phyloP scores from a whole-genome alignment of 2,329 filamentous ascomycete genomes.

The Alternaria sp. region DNA sequence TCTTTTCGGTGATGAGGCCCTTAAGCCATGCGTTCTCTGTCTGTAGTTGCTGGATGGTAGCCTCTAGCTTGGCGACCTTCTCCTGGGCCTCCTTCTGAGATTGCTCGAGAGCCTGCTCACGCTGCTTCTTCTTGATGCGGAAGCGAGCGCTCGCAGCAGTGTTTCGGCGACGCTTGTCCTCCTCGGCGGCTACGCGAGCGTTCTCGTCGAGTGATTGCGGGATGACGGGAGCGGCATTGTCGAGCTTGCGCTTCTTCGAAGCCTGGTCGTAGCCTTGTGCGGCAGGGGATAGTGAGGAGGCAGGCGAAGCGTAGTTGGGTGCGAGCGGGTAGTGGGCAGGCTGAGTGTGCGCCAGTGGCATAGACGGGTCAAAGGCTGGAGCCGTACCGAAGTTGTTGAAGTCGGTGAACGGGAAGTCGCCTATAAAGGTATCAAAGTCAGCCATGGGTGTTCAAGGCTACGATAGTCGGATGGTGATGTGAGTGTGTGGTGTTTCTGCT shows the following conservation, averaged over 20 bases:
- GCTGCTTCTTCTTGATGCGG: slow-evolving; percentile 63
- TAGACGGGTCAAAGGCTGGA: slow-evolving; percentile 40
- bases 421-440: slow-evolving; percentile 47
- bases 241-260: slow-evolving; percentile 57
- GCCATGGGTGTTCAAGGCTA: slow-evolving; percentile 31
- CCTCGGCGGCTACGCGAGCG: slow-evolving; percentile 56
- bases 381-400: slow-evolving; percentile 50
- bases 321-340: slow-evolving; percentile 33
- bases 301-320: slow-evolving; percentile 35
- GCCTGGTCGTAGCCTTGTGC: slow-evolving; percentile 35
- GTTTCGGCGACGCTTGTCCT: slow-evolving; percentile 61
- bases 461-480: slow-evolving; percentile 11
- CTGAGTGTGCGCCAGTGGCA: slow-evolving; percentile 39
- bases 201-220: slow-evolving; percentile 52
- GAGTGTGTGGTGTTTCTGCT: slow-evolving; percentile 17
- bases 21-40: slow-evolving; percentile 62
- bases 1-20: slow-evolving; percentile 59
- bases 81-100: slow-evolving; percentile 59
- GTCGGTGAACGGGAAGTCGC: slow-evolving; percentile 55
- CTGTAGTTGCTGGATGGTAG: slow-evolving; percentile 57
- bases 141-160: slow-evolving; percentile 61
- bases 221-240: slow-evolving; percentile 39
- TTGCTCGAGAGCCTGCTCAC: slow-evolving; percentile 60
- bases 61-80: slow-evolving; percentile 53
- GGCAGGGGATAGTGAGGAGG: slow-evolving; percentile 39